phyloP scores from a whole-genome alignment of 2,329 filamentous ascomycete genomes.

The Paecilomyces sp. region DNA sequence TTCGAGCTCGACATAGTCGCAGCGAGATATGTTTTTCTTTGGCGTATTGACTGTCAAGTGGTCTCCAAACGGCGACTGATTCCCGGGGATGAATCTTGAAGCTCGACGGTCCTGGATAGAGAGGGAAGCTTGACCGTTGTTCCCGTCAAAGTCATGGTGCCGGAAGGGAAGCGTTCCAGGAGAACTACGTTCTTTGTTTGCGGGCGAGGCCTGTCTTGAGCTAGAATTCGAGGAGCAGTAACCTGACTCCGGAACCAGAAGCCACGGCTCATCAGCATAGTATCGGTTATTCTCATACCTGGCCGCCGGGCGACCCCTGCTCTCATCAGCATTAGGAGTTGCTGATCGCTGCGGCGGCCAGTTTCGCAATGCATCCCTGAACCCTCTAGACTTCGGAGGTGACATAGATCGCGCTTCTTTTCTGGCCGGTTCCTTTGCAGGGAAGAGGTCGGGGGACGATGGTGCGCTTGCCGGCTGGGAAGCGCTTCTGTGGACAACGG shows the following conservation, averaged over 20 bases:
- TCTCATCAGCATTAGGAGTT: conserved; percentile 10
- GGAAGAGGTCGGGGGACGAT: conserved; percentile 12
- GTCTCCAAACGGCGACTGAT: conserved; percentile 17
- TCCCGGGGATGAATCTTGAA: conserved; percentile 20
- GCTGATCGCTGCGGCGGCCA: conserved; percentile 11
- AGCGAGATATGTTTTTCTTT: conserved; percentile 1
- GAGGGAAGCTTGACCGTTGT: conserved; percentile 7
- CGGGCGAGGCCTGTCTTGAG: conserved; percentile 5
- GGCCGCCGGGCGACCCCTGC: neutral
- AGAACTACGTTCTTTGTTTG: neutral
- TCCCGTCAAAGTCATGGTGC: conserved; percentile 7
- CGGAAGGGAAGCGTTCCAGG: conserved; percentile 11
- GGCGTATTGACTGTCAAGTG: conserved; percentile 22
- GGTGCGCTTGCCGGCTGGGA: conserved; percentile 29
- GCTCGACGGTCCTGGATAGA: conserved; percentile 33
- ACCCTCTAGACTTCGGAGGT: conserved; percentile 27
- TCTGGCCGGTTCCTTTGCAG: conserved; percentile 14
- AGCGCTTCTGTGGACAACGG: conserved; percentile 19
- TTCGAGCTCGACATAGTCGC: conserved; percentile 6
- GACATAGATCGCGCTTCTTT: conserved; percentile 30
- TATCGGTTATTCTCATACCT: neutral
- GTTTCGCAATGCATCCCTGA: conserved; percentile 31
- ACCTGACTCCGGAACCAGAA: conserved; percentile 1
- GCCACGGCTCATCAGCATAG: neutral
- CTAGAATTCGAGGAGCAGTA: conserved; percentile 5